Evolutionary conservation across 108 stramenopile species (phyloP).

Genomic region (Fragilaria crotonensis): DNA sequence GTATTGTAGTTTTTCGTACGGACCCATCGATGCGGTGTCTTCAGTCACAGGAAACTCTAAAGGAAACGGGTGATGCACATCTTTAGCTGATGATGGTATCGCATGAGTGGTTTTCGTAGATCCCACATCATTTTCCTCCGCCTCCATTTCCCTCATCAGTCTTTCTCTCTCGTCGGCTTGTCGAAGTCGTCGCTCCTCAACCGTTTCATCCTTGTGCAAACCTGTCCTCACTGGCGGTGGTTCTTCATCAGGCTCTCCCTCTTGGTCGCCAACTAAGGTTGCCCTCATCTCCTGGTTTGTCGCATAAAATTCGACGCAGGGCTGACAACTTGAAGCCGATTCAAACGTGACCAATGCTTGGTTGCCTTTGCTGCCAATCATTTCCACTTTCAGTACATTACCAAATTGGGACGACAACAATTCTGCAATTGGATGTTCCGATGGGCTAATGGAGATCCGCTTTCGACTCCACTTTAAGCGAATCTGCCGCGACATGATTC

Average conservation of each 20-base stretch:
- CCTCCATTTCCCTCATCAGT: conserved; percentile 58
- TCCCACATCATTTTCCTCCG: conserved; percentile 27
- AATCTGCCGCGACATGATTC: conserved; percentile 63
- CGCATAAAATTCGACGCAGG: conserved; percentile 63
- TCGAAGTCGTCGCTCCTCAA: conserved; percentile 53
- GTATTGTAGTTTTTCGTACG: conserved; percentile 21
- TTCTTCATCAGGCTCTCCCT: conserved; percentile 23
- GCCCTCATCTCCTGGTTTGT: conserved; percentile 69
- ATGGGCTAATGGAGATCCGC: conserved; percentile 46
- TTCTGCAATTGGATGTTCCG: conserved; percentile 45
- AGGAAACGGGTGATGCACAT: conserved; percentile 22
- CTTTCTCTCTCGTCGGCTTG: conserved; percentile 72
- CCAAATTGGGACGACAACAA: conserved; percentile 56
- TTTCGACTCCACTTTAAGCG: conserved; percentile 80
- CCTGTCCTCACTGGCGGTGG: not conserved
- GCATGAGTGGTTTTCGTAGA: not conserved
- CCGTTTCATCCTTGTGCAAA: conserved; percentile 3
- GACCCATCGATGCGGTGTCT: conserved; percentile 7
- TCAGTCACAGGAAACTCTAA: conserved; percentile 27
- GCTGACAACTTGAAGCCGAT: conserved; percentile 44
- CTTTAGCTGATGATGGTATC: not conserved
- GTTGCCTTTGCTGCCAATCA: conserved; percentile 73
- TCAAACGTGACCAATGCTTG: conserved; percentile 66
- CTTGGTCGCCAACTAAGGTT: conserved; percentile 58
- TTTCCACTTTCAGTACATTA: conserved; percentile 55